Conservation (phyloP, 2,329 filamentous ascomycete genomes). For the Plectosphaerella sp. region DNA sequence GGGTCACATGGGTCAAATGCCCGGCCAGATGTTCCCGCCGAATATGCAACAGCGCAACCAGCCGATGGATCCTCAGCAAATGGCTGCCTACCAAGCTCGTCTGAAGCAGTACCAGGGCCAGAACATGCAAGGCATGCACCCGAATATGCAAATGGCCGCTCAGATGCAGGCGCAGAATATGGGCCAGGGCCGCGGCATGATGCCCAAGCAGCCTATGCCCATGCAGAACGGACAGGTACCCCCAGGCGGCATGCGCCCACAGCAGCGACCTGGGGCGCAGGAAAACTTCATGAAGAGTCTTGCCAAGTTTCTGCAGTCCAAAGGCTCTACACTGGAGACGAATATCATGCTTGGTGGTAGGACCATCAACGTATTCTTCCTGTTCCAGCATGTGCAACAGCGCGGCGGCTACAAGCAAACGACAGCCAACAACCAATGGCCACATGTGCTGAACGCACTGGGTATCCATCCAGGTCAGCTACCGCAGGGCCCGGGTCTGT, state of each 20-base stretch:
- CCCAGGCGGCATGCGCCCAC: slow-evolving; percentile 43
- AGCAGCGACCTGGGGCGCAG: slow-evolving; percentile 46
- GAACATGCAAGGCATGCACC: slow-evolving; percentile 18
- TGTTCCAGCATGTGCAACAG: slow-evolving; percentile 70
- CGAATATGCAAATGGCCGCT: slow-evolving; percentile 43
- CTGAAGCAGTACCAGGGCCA: slow-evolving; percentile 65
- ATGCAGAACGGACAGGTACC: slow-evolving; percentile 55
- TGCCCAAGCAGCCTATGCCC: slow-evolving; percentile 46
- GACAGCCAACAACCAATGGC: slow-evolving; percentile 68
- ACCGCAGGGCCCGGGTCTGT: slow-evolving; percentile 62
- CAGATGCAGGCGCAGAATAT: slow-evolving; percentile 20
- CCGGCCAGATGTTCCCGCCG: slow-evolving; percentile 27
- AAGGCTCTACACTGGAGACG: slow-evolving; percentile 68
- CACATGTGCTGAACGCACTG: slow-evolving; percentile 61
- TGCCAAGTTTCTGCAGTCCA: slow-evolving; percentile 69
- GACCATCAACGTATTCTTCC: slow-evolving; percentile 66
- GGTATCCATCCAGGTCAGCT: slow-evolving; percentile 59
- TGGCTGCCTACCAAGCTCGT: slow-evolving; percentile 77
- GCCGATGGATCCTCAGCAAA: slow-evolving; percentile 44
- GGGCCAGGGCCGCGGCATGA: slow-evolving; percentile 41
- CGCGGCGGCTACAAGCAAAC: slow-evolving; percentile 78
- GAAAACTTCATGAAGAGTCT: slow-evolving; percentile 75
- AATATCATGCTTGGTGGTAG: slow-evolving; percentile 72
- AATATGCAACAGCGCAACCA: slow-evolving; percentile 32
- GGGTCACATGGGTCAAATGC: slow-evolving; percentile 13